A percentile compares a stretch with the other conserved stretches of the same genome.
Evolutionary conservation across 352 stramenopile species (phyloP).

Genomic region (Phytophthora fragariaefolia): DNA sequence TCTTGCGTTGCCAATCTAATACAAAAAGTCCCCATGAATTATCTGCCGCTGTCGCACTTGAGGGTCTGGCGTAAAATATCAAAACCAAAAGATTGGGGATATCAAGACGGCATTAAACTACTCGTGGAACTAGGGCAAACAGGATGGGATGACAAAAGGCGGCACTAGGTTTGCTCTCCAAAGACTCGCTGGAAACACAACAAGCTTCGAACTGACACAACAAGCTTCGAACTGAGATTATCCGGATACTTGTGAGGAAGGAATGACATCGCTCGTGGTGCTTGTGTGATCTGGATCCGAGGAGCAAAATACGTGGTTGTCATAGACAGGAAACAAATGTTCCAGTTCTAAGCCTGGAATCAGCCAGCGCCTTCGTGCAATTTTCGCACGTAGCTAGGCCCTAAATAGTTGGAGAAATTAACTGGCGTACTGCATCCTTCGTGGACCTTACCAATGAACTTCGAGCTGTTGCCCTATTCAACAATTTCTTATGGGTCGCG

Average conservation of each 20-base stretch:
- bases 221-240: not conserved
- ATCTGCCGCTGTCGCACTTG: not conserved
- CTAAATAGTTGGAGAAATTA: too few relatives aligned
- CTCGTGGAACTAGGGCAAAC: not conserved
- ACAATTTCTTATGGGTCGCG: too few relatives aligned
- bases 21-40: not conserved
- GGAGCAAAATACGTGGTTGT: not conserved
- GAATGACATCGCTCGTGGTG: not conserved
- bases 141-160: not conserved
- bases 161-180: not conserved
- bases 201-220: not conserved
- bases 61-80: not conserved
- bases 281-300: not conserved
- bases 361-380: not conserved
- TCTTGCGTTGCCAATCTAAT: not conserved
- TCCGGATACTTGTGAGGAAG: not conserved
- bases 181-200: not conserved
- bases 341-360: not conserved
- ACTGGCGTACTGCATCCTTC: too few relatives aligned
- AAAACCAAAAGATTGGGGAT: conserved; percentile 1
- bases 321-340: not conserved
- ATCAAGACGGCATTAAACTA: not conserved
- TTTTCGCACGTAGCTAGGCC: not conserved
- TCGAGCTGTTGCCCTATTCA: too few relatives aligned
- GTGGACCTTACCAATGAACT: too few relatives aligned